A percentile compares a stretch with the other conserved stretches of the same genome.
phyloP scores from a whole-genome alignment of 441 rosid genomes.

The Adansonia madagascariensis region DNA sequence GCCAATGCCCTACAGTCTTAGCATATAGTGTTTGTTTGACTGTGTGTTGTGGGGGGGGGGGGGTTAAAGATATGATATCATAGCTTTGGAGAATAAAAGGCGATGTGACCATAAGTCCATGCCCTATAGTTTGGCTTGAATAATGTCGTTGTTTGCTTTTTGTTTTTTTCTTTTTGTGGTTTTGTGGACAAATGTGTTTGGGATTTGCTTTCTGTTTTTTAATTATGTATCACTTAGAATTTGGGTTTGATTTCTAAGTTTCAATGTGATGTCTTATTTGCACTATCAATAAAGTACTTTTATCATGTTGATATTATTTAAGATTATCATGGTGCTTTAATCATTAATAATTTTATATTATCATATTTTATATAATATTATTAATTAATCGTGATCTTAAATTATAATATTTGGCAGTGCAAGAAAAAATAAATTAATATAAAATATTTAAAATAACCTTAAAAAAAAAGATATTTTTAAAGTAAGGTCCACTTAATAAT shows the following conservation, averaged over 20 bases:
- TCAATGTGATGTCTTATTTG: not conserved
- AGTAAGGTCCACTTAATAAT: no score
- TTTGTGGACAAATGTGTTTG: not conserved
- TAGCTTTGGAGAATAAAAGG: constrained; percentile 37
- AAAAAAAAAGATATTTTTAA: no score
- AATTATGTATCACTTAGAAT: not conserved
- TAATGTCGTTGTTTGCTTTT: not conserved
- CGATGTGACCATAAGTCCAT: constrained; percentile 52
- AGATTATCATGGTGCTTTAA: no score
- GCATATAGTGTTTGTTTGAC: constrained; percentile 13
- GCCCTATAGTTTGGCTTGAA: constrained; percentile 25
- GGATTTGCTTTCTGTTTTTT: not conserved
- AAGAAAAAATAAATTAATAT: no score
- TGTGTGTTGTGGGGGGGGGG: constrained; percentile 2
- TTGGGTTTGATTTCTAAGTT: constrained; percentile 4
- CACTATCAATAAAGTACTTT: not conserved
- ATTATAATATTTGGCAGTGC: no score
- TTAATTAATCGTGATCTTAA: no score
- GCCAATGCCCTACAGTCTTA: no score
- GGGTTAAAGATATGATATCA: not conserved
- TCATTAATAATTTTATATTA: no score
- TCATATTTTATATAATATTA: no score
- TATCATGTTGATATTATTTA: not conserved
- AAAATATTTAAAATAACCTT: no score
- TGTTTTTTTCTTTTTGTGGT: not conserved